These are phyloP conservation scores for Mixia osmundae DNA, from an alignment of 1,284 basidiomycete species.

Conservation along the genomic window DNA sequence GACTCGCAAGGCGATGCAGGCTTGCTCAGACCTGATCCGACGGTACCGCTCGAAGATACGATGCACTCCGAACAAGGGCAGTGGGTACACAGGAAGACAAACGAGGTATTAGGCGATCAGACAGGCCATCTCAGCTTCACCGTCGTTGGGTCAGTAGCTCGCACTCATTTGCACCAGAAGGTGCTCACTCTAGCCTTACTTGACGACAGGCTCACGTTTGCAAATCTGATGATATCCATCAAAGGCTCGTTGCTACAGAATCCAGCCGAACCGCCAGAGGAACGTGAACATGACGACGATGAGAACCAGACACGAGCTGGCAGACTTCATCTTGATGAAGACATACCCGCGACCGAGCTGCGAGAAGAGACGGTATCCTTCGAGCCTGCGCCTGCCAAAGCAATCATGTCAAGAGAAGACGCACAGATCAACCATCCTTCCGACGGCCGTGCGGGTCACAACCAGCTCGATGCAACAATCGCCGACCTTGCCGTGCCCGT, in stretches of 20 bases:
- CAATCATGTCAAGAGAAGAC: too few relatives aligned
- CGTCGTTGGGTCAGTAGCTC: constrained; percentile 51
- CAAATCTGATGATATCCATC: constrained; percentile 84
- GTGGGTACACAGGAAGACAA: constrained; percentile 57
- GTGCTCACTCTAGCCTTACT: neutral
- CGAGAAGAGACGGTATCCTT: too few relatives aligned
- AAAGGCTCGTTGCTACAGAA: constrained; percentile 68
- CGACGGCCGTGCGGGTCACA: too few relatives aligned
- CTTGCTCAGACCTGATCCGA: constrained; percentile 14
- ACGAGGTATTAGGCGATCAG: constrained; percentile 43
- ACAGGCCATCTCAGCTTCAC: constrained; percentile 57
- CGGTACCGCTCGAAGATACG: constrained; percentile 11
- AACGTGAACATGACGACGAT: too few relatives aligned
- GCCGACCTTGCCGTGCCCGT: too few relatives aligned
- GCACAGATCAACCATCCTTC: too few relatives aligned
- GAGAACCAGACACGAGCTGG: too few relatives aligned
- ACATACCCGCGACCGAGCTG: too few relatives aligned
- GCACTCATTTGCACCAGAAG: constrained; percentile 1
- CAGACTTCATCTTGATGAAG: too few relatives aligned
- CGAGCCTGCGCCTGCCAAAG: too few relatives aligned
- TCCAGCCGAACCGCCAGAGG: constrained; percentile 58
- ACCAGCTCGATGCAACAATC: too few relatives aligned
- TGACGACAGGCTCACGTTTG: constrained; percentile 48
- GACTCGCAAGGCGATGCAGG: constrained; percentile 23
- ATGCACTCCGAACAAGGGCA: constrained; percentile 28